Evolutionary conservation across 345 rosid species (phyloP), one percentile per base, ranked within the genome.

Genomic region (Citrus inodora): DNA sequence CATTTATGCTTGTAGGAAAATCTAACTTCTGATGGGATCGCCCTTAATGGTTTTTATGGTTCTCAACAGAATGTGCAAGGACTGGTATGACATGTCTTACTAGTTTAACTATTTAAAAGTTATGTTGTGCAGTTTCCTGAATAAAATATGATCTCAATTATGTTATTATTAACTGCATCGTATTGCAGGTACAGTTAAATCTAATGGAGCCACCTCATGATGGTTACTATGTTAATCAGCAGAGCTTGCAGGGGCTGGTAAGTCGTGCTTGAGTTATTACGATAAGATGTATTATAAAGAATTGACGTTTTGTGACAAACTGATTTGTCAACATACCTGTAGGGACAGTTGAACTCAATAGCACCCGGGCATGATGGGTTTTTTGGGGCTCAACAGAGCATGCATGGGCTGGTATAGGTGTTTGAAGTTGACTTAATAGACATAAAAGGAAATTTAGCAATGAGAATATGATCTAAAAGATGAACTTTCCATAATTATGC

Each of bases 141-240:
- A 46, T 32, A 35, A 11, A 74, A 25, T 30, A 55, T 22, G 25
- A 35, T 70, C 75, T 53, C 71, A 63, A 58, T 24, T 48, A 37
- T 68, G 71, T 37, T 58, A 2, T 7, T 32, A n/a, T 75, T 42
- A 35, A 68, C 56, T 75, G 63, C 67, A 59, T 6, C 61, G 42
- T 7, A 53, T 82, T 69, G 76, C 81, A 88, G 90, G 86, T 88
- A 42, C 88, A 81, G 71, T 80, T 88, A 75, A 88, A 86, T 82
- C 82, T 88, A 65, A 88, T 88, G 90, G 90, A 88, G 83, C 90
- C 86, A 30, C 90, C 90, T 53, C 87, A 84, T 73, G 90, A 88
- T 81, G 89, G 79, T 63, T 86, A 86, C 76, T 88, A 79, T 83
- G 89, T 86, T 68, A 78, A 76, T 84, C 87, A 83, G 66, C 85